These are phyloP conservation scores for Silene noctiflora DNA, from an alignment of 179 eudicot species.

Conservation along the genomic window DNA sequence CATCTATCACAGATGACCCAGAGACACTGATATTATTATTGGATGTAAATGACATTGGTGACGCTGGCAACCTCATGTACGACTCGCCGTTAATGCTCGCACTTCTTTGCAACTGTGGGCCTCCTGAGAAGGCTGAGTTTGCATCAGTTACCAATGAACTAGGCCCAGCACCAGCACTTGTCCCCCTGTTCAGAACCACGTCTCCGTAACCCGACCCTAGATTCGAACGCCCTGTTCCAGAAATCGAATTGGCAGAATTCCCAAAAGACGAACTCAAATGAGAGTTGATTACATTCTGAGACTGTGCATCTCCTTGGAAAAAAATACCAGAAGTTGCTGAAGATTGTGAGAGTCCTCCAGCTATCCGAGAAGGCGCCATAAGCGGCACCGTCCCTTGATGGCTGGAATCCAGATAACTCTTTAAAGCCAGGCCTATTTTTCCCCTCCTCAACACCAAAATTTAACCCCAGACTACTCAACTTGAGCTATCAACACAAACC, in stretches of 20 bases:
- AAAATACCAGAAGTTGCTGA: conserved; percentile 80
- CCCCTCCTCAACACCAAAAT: conserved; percentile 30
- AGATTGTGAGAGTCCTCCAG: conserved; percentile 70
- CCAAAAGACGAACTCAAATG: conserved; percentile 70
- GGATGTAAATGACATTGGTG: conserved; percentile 87
- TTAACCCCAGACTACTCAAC: conserved; percentile 23
- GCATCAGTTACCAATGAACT: conserved; percentile 97
- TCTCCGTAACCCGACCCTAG: conserved; percentile 68
- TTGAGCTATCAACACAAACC: conserved; percentile 27
- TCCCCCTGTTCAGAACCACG: conserved; percentile 56
- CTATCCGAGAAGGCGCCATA: conserved; percentile 75
- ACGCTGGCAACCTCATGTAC: conserved; percentile 71
- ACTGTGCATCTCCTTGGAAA: conserved; percentile 74
- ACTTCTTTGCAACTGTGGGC: conserved; percentile 86
- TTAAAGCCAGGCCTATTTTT: conserved; percentile 43
- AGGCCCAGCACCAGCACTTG: conserved; percentile 78
- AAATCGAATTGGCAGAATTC: conserved; percentile 59
- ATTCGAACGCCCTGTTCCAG: conserved; percentile 53
- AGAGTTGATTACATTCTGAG: conserved; percentile 58
- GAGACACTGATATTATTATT: conserved; percentile 84
- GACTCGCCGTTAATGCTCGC: conserved; percentile 84
- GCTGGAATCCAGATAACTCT: conserved; percentile 56
- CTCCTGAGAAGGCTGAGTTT: conserved; percentile 87
- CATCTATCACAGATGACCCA: conserved; percentile 82
- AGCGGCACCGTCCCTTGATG: conserved; percentile 49